Percentiles rank a stretch among this genome's conserved stretches.
phyloP scores from a whole-genome alignment of 2,329 filamentous ascomycete genomes.

The Aspergillus ochraceus region DNA sequence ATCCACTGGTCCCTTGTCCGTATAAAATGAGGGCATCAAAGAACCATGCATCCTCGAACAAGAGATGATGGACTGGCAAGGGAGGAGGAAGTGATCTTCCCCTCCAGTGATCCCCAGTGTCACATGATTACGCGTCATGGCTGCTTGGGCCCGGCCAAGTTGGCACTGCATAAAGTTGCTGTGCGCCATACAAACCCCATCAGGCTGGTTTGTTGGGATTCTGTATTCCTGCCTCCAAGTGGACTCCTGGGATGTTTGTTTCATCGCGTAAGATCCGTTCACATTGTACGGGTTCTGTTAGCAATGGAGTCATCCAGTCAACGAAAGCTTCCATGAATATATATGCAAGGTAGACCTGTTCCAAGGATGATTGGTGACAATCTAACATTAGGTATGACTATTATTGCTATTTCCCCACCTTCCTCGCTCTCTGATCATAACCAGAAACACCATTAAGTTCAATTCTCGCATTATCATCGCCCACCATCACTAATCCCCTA shows the following conservation, averaged over 20 bases:
- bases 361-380: no score
- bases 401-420: no score
- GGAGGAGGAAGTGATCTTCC: background rate
- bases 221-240: background rate
- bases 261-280: background rate
- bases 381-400: no score
- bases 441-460: no score
- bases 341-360: no score
- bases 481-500: no score
- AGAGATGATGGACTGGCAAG: background rate
- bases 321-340: no score
- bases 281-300: no score
- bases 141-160: background rate
- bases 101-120: background rate
- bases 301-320: no score
- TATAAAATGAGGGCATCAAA: background rate
- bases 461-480: no score
- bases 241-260: background rate
- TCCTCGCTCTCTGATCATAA: no score
- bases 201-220: background rate
- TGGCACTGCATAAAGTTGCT: background rate
- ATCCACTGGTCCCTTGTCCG: background rate
- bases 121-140: conserved; percentile 18
- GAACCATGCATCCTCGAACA: background rate
- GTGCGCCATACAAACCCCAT: background rate